A percentile compares a stretch with the other conserved stretches of the same genome.
Conservation (phyloP, 2,329 filamentous ascomycete species). For the Didymosphaeria variabile region DNA sequence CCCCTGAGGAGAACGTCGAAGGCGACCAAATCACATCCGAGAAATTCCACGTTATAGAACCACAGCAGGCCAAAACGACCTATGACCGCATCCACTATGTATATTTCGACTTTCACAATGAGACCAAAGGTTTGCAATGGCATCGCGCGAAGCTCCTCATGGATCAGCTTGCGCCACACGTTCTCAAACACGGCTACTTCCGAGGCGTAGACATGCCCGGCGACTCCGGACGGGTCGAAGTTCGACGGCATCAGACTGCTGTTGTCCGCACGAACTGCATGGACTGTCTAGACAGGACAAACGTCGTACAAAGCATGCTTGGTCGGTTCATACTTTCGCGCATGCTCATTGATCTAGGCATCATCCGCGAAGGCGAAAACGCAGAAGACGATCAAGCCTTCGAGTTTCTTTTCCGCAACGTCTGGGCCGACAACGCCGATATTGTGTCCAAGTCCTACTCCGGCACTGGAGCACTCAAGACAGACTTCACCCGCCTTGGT, state of each 20-base stretch:
- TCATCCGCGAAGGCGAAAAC: slow-evolving; percentile 77
- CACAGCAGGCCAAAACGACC: slow-evolving; percentile 65
- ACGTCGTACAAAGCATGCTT: slow-evolving; percentile 97
- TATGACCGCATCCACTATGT: slow-evolving; percentile 92
- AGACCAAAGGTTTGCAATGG: slow-evolving; percentile 95
- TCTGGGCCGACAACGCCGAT: slow-evolving; percentile 99
- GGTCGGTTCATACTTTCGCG: slow-evolving; percentile 88
- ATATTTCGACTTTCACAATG: slow-evolving; percentile 98
- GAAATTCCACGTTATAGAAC: slow-evolving; percentile 82
- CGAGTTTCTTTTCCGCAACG: slow-evolving; percentile 91
- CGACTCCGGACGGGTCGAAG: slow-evolving; percentile 77
- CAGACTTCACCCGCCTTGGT: slow-evolving; percentile 94
- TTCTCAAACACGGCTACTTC: slow-evolving; percentile 88
- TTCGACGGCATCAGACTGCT: slow-evolving; percentile 81
- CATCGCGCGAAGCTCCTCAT: slow-evolving; percentile 88
- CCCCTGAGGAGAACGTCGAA: slow-evolving; percentile 71
- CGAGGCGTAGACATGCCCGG: slow-evolving; percentile 86
- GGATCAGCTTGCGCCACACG: slow-evolving; percentile 78
- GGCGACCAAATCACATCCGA: slow-evolving; percentile 74
- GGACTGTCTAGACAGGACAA: slow-evolving; percentile 98
- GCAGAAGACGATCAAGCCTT: slow-evolving; percentile 84
- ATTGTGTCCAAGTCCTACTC: slow-evolving; percentile 93
- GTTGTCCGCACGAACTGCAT: slow-evolving; percentile 99
- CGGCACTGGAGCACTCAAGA: slow-evolving; percentile 96
- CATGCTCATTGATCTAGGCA: slow-evolving; percentile 84